A percentile compares a stretch with the other conserved stretches of the same genome.
phyloP scores from a whole-genome alignment of 140 eudicot genomes.

The Ambrosia hybrid region DNA sequence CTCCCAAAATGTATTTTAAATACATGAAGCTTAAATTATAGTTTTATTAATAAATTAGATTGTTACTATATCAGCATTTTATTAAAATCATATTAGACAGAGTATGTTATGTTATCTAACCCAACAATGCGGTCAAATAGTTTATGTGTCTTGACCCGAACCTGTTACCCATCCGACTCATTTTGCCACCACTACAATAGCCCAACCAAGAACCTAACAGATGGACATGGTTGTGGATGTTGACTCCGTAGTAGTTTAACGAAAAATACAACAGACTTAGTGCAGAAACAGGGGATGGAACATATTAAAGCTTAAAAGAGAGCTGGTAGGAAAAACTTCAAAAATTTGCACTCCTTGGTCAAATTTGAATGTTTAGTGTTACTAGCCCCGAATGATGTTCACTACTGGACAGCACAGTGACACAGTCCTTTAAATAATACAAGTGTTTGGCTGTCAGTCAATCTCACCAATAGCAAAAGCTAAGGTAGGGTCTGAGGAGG shows the following conservation, averaged over 20 bases:
- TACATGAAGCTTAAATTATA: not conserved
- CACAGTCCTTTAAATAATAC: not conserved
- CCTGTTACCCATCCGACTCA: too few species aligned
- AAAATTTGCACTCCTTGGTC: too few species aligned
- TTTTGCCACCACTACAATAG: too few species aligned
- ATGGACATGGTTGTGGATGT: too few species aligned
- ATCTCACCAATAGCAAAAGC: too few species aligned
- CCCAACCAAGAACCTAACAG: too few species aligned
- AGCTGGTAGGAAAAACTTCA: not conserved
- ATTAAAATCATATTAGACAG: not conserved
- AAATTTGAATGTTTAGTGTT: not conserved
- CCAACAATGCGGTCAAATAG: not conserved
- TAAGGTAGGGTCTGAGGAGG: too few species aligned
- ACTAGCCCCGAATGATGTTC: constrained; percentile 1
- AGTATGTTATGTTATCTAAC: not conserved
- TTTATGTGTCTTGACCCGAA: too few species aligned
- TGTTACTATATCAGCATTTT: not conserved
- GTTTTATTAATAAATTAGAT: not conserved
- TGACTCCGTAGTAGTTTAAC: too few species aligned
- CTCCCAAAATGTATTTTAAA: not conserved
- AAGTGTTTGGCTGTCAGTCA: too few species aligned
- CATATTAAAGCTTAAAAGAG: too few species aligned
- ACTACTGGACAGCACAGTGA: not conserved
- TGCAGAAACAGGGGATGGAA: too few species aligned
- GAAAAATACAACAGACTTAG: not conserved